phyloP scores from a whole-genome alignment of 192 early-diverging fungal species.

The Coemansia javaensis region DNA sequence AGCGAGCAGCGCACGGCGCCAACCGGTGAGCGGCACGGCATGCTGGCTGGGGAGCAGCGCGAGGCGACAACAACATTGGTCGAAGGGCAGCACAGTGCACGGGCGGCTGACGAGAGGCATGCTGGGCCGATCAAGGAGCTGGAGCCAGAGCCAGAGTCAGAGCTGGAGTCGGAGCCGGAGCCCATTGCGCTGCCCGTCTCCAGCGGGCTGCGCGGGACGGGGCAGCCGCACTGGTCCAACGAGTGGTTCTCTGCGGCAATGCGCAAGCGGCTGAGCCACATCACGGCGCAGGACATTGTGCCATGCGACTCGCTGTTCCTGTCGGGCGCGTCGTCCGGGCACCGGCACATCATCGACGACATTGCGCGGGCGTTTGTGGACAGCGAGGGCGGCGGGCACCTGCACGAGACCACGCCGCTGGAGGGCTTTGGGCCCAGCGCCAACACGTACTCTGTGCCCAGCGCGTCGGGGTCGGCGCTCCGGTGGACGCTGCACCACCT shows the following conservation, averaged over 20 bases:
- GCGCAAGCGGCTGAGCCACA: constrained; percentile 21
- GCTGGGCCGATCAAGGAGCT: no score
- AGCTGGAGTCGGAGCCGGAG: constrained; percentile 1
- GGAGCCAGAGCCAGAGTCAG: background rate
- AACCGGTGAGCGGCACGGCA: background rate
- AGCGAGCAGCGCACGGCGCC: background rate
- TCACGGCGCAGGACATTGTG: constrained; percentile 35
- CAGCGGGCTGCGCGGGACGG: constrained; percentile 41
- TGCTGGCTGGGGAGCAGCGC: no score
- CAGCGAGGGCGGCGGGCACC: constrained; percentile 47
- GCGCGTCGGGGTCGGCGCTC: constrained; percentile 36
- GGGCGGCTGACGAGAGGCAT: no score
- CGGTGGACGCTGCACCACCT: constrained; percentile 45
- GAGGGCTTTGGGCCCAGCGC: constrained; percentile 27
- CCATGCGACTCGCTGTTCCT: constrained; percentile 47
- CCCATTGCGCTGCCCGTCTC: constrained; percentile 28
- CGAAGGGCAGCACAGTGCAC: no score
- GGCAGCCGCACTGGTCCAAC: constrained; percentile 29
- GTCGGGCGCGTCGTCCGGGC: constrained; percentile 8
- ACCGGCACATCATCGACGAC: constrained; percentile 34
- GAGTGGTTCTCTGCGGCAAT: constrained; percentile 46
- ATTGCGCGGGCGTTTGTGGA: constrained; percentile 45
- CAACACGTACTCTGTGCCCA: constrained; percentile 28
- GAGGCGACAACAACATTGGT: no score
- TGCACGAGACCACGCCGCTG: constrained; percentile 39